Base-by-base conservation (phyloP, 495 filamentous ascomycete genomes). In the Penicillium desertorum region DNA sequence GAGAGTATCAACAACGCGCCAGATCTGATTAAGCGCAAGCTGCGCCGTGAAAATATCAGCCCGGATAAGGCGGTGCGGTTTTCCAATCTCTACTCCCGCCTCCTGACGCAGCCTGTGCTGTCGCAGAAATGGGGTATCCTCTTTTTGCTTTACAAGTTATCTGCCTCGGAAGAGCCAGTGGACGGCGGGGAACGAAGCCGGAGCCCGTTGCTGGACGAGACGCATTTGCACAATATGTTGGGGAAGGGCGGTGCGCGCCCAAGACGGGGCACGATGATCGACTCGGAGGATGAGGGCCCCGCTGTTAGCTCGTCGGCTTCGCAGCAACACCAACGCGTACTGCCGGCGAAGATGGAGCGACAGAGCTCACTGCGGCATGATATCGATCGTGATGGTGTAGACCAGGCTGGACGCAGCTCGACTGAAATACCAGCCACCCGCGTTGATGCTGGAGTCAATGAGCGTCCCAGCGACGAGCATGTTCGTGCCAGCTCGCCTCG, bases 81-180 rank as follows among this genome's bases (percentile, higher is more conserved):
- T 72, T 87, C 89, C 16, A 91, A 94, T 67, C 80, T 98, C 46
- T 96, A 93, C 75, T 88, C 90, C 37, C 82, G 88, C 39, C 82
- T 99, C 23, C 78, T 96, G 19, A 88, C 91, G 25, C 87, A 95
- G 62, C 92, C 93, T 4, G 92, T 98, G 2, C 79, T 99, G 30
- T 87, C 86, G 62, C 88, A 96, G 70, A 99, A 98, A 83, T 97
- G 93, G 91, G 91, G 88, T 3, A 96, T 97, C 60, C 79, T 99
- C 6, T 91, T 93, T 67, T 81, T 99, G 43, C 84, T 99, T 20
- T 88, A 91, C 65, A 87, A 88, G 61, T 79, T 98, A 42, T 85
- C 88, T 46, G 83, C 85, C 58, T 85, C 86, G 27, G 68, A 74
- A 17, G 70, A 72, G 6, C 12, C 50, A 9, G 64, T 57, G 7